phyloP scores from a whole-genome alignment of 2,329 filamentous ascomycete species.

The Sarocladiaceae sp. region DNA sequence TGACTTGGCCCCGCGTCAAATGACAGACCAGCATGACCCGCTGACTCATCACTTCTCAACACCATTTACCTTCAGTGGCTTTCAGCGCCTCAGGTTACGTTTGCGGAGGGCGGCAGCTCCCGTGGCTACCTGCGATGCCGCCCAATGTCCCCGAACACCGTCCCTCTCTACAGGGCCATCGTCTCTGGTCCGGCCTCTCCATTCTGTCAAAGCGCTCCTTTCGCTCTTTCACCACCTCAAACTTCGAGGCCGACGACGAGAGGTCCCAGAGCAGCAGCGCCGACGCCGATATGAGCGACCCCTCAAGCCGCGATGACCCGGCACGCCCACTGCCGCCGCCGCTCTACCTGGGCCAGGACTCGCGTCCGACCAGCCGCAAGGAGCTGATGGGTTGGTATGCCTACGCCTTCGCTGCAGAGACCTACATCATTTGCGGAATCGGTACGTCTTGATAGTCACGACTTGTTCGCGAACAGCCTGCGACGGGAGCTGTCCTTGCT shows the following conservation, averaged over 20 bases:
- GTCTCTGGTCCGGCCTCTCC: constrained; percentile 44
- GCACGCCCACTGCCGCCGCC: constrained; percentile 22
- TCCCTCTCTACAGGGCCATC: constrained; percentile 31
- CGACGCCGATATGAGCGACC: constrained; percentile 24
- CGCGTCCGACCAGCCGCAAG: constrained; percentile 75
- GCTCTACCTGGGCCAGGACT: constrained; percentile 77
- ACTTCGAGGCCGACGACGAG: constrained; percentile 66
- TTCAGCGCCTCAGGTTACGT: too few species aligned
- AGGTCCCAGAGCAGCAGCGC: constrained; percentile 38
- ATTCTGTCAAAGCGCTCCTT: constrained; percentile 49
- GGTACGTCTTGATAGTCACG: constrained; percentile 48
- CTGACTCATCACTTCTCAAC: neutral
- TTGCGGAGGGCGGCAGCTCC: constrained; percentile 4
- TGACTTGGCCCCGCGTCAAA: too few species aligned
- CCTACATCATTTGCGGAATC: constrained; percentile 77
- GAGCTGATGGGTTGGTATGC: constrained; percentile 94
- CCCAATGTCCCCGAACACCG: constrained; percentile 20
- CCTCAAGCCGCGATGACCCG: constrained; percentile 20
- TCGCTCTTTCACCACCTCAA: constrained; percentile 51
- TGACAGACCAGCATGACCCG: neutral
- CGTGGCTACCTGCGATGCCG: constrained; percentile 7
- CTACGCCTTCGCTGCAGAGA: constrained; percentile 93
- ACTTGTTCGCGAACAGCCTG: neutral
- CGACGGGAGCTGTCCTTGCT: constrained; percentile 1
- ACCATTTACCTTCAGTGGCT: too few species aligned